phyloP scores from a whole-genome alignment of 1,284 basidiomycete species.

The Cryptococcus depauperatus region DNA sequence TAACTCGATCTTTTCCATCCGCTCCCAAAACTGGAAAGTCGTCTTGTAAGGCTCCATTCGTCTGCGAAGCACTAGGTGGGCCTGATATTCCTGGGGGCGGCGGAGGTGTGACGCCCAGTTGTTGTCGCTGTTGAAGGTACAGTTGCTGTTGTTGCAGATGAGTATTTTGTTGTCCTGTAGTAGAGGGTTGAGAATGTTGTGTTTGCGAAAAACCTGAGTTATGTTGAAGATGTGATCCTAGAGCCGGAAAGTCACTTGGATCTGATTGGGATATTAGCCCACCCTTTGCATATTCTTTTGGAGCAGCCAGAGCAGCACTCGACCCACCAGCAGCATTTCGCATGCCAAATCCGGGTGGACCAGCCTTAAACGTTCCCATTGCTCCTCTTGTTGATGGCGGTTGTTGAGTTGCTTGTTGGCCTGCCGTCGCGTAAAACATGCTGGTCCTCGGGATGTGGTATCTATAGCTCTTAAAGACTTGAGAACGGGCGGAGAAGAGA shows the following conservation, averaged over 20 bases:
- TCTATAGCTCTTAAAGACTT: no score
- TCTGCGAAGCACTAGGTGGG: slow-evolving; percentile 13
- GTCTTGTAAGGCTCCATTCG: slow-evolving; percentile 19
- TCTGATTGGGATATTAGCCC: no score
- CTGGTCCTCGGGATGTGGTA: no score
- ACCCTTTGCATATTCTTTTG: no score
- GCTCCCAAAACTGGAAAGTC: slow-evolving; percentile 43
- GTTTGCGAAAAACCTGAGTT: slow-evolving; percentile 32
- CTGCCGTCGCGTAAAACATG: slow-evolving; percentile 41
- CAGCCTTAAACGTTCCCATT: no score
- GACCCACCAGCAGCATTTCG: slow-evolving; percentile 20
- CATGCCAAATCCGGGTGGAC: slow-evolving; percentile 37
- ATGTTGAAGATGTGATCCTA: slow-evolving; percentile 31
- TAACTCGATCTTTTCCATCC: slow-evolving; percentile 24
- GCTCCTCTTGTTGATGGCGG: slow-evolving; percentile 15
- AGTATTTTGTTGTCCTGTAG: slow-evolving; percentile 30
- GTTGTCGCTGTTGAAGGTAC: slow-evolving; percentile 23
- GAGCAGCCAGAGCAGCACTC: not conserved
- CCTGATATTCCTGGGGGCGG: slow-evolving; percentile 43
- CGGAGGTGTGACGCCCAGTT: slow-evolving; percentile 28
- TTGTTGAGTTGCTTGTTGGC: slow-evolving; percentile 29
- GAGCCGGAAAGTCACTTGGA: slow-evolving; percentile 41
- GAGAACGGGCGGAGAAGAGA: no score
- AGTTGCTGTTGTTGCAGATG: slow-evolving; percentile 25
- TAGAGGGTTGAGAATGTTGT: slow-evolving; percentile 24